Percentiles rank a stretch among this genome's conserved stretches.
These are phyloP conservation scores for Alternaria novae-zelandiae DNA, from an alignment of 2,329 filamentous ascomycete genomes.

Conservation along the genomic window DNA sequence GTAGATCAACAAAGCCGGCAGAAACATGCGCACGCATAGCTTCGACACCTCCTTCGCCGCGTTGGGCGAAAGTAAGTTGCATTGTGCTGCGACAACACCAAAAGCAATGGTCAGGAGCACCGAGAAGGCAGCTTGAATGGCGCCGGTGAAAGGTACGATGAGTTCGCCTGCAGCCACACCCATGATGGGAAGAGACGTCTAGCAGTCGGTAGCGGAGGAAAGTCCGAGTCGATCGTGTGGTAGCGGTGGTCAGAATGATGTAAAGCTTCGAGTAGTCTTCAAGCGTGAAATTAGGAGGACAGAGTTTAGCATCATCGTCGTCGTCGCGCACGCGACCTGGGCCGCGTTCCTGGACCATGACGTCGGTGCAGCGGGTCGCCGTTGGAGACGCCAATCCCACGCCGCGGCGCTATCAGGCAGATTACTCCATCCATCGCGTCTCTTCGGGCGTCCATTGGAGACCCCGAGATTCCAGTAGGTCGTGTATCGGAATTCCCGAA, in stretches of 20 bases:
- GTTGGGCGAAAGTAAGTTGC: conserved; percentile 54
- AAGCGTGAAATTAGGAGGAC: neutral
- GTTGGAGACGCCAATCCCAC: conserved; percentile 10
- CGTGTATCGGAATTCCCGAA: neutral
- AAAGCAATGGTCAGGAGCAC: conserved; percentile 62
- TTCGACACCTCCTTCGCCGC: conserved; percentile 61
- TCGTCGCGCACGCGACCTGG: conserved; percentile 9
- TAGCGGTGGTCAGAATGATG: neutral
- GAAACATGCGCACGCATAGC: conserved; percentile 59
- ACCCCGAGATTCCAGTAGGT: neutral
- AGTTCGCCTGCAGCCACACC: conserved; percentile 36
- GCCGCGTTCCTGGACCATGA: conserved; percentile 16
- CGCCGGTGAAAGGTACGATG: conserved; percentile 57
- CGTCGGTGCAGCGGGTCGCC: conserved; percentile 8
- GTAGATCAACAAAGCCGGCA: conserved; percentile 61
- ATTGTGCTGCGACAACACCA: conserved; percentile 59
- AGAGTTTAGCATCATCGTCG: conserved; percentile 2
- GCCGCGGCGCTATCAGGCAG: conserved; percentile 6
- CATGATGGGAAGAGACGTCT: conserved; percentile 19
- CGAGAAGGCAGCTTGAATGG: conserved; percentile 61
- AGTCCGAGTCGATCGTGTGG: neutral
- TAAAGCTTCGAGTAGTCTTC: neutral
- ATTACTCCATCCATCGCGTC: neutral
- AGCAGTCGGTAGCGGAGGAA: neutral
- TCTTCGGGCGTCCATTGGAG: neutral